A percentile compares a stretch with the other conserved stretches of the same genome.
Evolutionary conservation across 768 basidiomycete genomes (phyloP).

Genomic region (Pleurotus giganteus): DNA sequence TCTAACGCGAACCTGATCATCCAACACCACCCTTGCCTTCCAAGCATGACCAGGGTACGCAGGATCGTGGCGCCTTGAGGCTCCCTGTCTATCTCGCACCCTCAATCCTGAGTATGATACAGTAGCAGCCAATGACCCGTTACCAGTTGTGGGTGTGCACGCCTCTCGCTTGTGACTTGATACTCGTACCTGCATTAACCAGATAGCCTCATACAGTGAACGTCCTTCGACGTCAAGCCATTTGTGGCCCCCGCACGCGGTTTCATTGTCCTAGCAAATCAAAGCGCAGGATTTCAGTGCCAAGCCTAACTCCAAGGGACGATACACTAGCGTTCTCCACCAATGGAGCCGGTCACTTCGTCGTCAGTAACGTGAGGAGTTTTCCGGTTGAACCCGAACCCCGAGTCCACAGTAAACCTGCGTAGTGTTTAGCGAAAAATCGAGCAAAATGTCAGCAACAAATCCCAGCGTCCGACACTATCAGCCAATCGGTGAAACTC

Average conservation of each 20-base stretch:
- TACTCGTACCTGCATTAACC: slow-evolving; percentile 4
- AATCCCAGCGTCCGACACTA: neutral
- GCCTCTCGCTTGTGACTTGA: slow-evolving; percentile 1
- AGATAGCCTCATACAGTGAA: neutral
- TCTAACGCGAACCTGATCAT: slow-evolving; percentile 9
- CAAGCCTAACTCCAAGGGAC: too few species aligned
- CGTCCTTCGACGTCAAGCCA: neutral
- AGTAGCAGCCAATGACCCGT: neutral
- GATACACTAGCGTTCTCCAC: too few species aligned
- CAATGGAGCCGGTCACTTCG: too few species aligned
- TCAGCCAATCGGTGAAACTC: slow-evolving; percentile 3
- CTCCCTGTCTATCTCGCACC: slow-evolving; percentile 5
- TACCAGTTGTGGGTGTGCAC: neutral
- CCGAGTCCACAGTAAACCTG: neutral
- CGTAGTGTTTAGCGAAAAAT: neutral
- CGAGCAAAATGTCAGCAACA: slow-evolving; percentile 11
- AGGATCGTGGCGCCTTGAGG: neutral
- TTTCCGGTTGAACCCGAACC: neutral
- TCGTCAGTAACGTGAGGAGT: too few species aligned
- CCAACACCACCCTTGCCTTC: neutral
- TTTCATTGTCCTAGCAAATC: neutral
- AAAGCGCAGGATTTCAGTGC: too few species aligned
- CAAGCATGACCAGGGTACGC: neutral
- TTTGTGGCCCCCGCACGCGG: neutral
- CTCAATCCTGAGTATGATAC: neutral